Conservation (phyloP, 2,329 filamentous ascomycete genomes). For the Aspergillus fumigatiaffinis region DNA sequence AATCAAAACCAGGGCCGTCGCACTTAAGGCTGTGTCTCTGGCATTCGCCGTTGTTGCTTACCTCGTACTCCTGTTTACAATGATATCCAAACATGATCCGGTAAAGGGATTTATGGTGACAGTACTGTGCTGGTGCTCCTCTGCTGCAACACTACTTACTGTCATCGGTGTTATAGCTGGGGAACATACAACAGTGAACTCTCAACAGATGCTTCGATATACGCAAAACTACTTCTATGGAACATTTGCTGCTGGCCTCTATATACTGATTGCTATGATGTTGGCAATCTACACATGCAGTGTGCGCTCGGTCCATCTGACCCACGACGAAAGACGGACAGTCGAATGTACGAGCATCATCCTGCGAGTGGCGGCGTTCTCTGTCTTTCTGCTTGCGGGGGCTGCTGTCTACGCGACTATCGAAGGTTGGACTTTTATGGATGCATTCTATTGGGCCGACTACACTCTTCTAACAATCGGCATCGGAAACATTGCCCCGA, state of each 20-base stretch:
- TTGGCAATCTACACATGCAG: background rate
- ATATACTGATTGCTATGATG: background rate
- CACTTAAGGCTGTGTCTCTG: conserved; percentile 1
- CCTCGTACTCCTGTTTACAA: background rate
- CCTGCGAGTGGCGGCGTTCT: background rate
- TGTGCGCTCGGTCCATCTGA: background rate
- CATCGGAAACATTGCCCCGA: conserved; percentile 49
- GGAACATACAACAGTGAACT: background rate
- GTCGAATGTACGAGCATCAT: conserved; percentile 2
- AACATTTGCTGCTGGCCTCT: conserved; percentile 1
- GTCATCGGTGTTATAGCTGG: background rate
- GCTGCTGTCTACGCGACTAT: conserved; percentile 3
- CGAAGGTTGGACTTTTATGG: conserved; percentile 26
- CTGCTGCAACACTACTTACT: background rate
- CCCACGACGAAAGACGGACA: background rate
- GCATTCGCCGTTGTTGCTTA: background rate
- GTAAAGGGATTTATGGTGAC: background rate
- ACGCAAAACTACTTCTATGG: conserved; percentile 7
- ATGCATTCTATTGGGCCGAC: conserved; percentile 55
- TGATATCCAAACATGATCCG: background rate
- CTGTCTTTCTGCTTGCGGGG: background rate
- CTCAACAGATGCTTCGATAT: background rate
- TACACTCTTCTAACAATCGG: conserved; percentile 55
- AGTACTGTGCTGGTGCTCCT: background rate
- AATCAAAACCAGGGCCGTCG: background rate